Conservation (phyloP, 2,329 filamentous ascomycete species). For the Geoglossum cookeanum region DNA sequence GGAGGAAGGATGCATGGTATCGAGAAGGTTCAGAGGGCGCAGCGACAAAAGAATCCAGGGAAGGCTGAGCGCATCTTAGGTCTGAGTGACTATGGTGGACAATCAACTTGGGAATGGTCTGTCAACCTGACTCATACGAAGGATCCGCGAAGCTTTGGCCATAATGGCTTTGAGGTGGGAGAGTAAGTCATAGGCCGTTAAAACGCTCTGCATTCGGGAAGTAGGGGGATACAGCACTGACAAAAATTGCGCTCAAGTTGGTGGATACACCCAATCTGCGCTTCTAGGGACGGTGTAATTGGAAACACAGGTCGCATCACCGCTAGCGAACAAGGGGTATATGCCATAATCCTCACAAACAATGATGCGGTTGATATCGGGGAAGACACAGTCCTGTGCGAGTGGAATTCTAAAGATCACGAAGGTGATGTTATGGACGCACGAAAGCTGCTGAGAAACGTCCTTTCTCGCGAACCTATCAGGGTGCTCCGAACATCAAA, state of each 20-base stretch:
- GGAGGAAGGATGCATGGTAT: conserved; percentile 1
- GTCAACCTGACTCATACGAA: background rate
- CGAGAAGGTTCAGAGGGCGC: background rate
- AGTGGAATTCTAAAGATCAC: background rate
- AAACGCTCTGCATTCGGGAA: background rate
- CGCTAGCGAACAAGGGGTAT: background rate
- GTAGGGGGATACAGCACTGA: background rate
- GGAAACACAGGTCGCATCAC: background rate
- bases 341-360: background rate
- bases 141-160: background rate
- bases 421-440: background rate
- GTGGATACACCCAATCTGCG: conserved; percentile 3
- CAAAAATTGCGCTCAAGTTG: background rate
- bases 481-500: background rate
- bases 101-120: background rate
- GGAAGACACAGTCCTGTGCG: background rate
- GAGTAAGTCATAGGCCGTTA: background rate
- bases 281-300: background rate
- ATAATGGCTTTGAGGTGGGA: background rate
- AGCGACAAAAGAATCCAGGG: background rate
- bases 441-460: background rate
- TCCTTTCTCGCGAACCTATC: background rate
- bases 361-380: background rate
- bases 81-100: background rate
- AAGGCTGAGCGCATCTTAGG: background rate